phyloP scores from a whole-genome alignment of 768 basidiomycete genomes.

The Albatrellus ellisii region DNA sequence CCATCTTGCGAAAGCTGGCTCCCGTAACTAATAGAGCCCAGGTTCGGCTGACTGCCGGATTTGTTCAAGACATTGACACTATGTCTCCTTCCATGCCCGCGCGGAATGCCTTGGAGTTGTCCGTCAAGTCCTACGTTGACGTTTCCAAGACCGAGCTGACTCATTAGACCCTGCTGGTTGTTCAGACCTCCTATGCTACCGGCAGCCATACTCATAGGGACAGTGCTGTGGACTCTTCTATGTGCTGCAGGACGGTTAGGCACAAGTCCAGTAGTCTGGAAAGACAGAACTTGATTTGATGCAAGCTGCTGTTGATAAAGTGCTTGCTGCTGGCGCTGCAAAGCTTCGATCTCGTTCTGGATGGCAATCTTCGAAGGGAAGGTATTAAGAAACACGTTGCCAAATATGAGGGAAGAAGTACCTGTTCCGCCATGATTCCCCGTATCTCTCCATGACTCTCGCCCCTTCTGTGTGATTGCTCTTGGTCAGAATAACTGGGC shows the following conservation, averaged over 20 bases:
- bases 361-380: conserved; percentile 52
- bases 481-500: conserved; percentile 13
- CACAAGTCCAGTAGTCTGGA: conserved; percentile 63
- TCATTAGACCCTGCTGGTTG: conserved; percentile 44
- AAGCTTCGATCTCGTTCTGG: conserved; percentile 80
- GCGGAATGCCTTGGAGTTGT: conserved; percentile 52
- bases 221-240: conserved; percentile 78
- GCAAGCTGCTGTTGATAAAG: conserved; percentile 86
- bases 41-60: conserved; percentile 31
- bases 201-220: conserved; percentile 42
- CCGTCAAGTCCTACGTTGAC: conserved; percentile 46
- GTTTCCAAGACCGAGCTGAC: conserved; percentile 54
- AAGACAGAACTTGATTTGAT: conserved; percentile 73
- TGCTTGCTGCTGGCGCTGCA: conserved; percentile 84
- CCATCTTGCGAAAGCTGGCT: conserved; percentile 41
- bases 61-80: conserved; percentile 90
- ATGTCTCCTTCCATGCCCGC: conserved; percentile 80
- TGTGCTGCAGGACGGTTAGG: conserved; percentile 47
- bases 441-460: conserved; percentile 63
- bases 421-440: conserved; percentile 95
- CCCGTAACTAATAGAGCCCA: conserved; percentile 36
- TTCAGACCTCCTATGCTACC: conserved; percentile 25
- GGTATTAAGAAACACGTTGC: conserved; percentile 3
- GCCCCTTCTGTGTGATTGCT: conserved; percentile 37
- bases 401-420: conserved; percentile 20